A percentile compares a stretch with the other conserved stretches of the same genome.
Evolutionary conservation across 2,329 filamentous ascomycete species (phyloP).

Genomic region (Trichoderma hamatum): DNA sequence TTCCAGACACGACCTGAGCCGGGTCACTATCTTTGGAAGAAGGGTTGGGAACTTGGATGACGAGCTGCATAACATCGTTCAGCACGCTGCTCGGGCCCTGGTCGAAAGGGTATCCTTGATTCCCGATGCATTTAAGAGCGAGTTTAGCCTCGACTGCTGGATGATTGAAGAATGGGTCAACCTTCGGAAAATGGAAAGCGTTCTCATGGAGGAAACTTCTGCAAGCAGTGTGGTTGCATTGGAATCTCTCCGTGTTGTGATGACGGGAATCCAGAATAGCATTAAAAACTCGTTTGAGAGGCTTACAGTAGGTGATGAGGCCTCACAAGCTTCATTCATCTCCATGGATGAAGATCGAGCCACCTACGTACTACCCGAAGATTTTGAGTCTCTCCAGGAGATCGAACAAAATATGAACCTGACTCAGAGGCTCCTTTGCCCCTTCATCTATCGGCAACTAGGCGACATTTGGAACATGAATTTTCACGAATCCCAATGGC

Average conservation of each 20-base stretch:
- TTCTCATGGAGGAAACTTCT: conserved; percentile 31
- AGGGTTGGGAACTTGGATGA: conserved; percentile 53
- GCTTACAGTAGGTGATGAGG: conserved; percentile 2
- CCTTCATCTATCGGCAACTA: conserved; percentile 43
- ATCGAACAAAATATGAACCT: conserved; percentile 37
- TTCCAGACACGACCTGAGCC: conserved; percentile 12
- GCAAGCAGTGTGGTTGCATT: conserved; percentile 27
- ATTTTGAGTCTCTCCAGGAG: conserved; percentile 33
- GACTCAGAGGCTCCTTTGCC: conserved; percentile 37
- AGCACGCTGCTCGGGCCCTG: conserved; percentile 60
- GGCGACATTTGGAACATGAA: conserved; percentile 17
- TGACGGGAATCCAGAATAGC: conserved; percentile 30
- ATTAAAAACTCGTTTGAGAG: conserved; percentile 31
- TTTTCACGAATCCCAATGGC: not conserved
- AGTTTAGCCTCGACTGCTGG: conserved; percentile 39
- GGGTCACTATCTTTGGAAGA: conserved; percentile 50
- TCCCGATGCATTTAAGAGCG: conserved; percentile 31
- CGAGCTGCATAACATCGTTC: conserved; percentile 58
- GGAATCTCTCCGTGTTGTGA: conserved; percentile 31
- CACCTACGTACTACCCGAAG: conserved; percentile 41
- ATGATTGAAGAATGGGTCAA: conserved; percentile 41
- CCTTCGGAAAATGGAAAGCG: conserved; percentile 34
- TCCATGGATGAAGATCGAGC: conserved; percentile 42
- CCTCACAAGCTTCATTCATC: not conserved
- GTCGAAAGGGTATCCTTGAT: conserved; percentile 47